Base-by-base conservation (phyloP, 257 asterid species). In the Capsicum baccatum region DNA sequence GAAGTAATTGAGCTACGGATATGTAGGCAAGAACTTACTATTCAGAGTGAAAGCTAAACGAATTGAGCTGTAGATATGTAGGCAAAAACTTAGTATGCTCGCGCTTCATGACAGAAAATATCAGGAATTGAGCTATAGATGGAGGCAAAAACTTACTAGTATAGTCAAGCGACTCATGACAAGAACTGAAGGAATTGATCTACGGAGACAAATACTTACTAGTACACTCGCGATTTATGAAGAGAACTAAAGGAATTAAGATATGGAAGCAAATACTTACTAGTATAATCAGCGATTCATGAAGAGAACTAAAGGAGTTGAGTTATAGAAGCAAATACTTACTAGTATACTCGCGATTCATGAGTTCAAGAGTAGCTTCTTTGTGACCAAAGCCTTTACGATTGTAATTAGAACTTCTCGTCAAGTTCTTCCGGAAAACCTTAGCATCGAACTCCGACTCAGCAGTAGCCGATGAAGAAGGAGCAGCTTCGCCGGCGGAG, bases 381-480 rank as follows among this genome's bases (percentile, higher is more conserved):
- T 94, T 94, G 67, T 88, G 92, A 14, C 99, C 99, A 87, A 97
- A 97, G 9, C 99, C 99, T 89, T 85, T 92, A 83, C 98, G 97
- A 74, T 97, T 97, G 85, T 92, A 97, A 87, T 94, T 94, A 88
- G 92, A 67, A 86, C 99, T 97, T 90, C 99, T 91, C 26, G 97
- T 90, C 94, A 97, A 87, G 92, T 94, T 91, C 86, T 91, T 92
- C 85, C 99, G 90, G 79, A 96, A 94, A 73, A 88, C 91, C 92
- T 94, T 96, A 2, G 98, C 85, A 81, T 96, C 98, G 79, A 96
- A 94, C 47, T 92, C 97, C 21, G 91, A 86, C 17, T 90, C 90
- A 9, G 76, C 88, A 2, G 86, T 55, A 39, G 89, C 62, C 33
- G 87, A 85, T 33, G 94, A 70, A 3, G 95, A 83, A 55, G 96